Conservation (phyloP, 805 yeast species). For the Barnettozyma populi region DNA sequence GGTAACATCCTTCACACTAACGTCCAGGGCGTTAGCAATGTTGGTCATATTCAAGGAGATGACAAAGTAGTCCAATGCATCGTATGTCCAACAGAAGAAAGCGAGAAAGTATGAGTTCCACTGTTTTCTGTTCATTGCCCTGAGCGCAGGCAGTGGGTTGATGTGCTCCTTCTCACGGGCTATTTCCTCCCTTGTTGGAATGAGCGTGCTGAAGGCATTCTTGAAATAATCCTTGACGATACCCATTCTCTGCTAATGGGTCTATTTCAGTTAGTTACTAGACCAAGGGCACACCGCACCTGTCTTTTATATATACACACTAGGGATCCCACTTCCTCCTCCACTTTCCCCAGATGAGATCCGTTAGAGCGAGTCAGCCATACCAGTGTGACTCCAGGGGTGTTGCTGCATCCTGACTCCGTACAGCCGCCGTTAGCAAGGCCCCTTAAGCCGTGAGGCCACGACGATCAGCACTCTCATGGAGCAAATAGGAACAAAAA, state of each 20-base stretch:
- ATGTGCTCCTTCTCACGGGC: slow-evolving; percentile 34
- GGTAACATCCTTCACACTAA: slow-evolving; percentile 44
- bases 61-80: slow-evolving; percentile 58
- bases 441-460: not conserved
- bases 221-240: slow-evolving; percentile 12
- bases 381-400: not conserved
- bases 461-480: not conserved
- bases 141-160: slow-evolving; percentile 61
- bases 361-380: slow-evolving; percentile 1
- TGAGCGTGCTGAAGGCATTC: slow-evolving; percentile 45
- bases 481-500: not conserved
- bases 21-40: slow-evolving; percentile 42
- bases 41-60: slow-evolving; percentile 45
- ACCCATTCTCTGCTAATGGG: not conserved
- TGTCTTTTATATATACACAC: not conserved
- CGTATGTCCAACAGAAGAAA: slow-evolving; percentile 59
- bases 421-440: not conserved
- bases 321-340: not conserved
- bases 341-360: not conserved
- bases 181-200: slow-evolving; percentile 39
- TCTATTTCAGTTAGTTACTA: not conserved
- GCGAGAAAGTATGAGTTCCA: slow-evolving; percentile 54
- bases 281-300: not conserved
- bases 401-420: not conserved
- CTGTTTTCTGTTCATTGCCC: slow-evolving; percentile 39